These are phyloP conservation scores for Trichoderma virens DNA, from an alignment of 495 filamentous ascomycete species.

Conservation along the genomic window DNA sequence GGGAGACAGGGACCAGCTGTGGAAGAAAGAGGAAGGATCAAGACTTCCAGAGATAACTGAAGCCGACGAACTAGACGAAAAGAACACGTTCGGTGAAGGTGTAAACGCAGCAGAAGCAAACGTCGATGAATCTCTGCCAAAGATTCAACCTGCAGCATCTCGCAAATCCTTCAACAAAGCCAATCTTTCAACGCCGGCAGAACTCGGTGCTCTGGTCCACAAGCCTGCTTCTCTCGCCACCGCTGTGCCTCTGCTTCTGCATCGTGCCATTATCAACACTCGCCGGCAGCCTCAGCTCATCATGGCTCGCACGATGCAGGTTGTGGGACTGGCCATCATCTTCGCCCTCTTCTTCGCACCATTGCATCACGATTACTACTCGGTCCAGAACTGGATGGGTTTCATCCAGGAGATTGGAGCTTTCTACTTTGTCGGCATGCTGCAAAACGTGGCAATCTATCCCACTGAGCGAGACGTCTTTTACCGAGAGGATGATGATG, in stretches of 20 bases:
- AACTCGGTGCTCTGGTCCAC: constrained; percentile 56
- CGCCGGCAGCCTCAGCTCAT: constrained; percentile 56
- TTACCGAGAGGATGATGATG: constrained; percentile 62
- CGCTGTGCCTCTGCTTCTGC: constrained; percentile 56
- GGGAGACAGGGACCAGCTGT: background rate
- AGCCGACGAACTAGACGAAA: background rate
- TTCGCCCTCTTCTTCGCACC: constrained; percentile 66
- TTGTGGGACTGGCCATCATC: constrained; percentile 57
- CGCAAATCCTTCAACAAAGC: constrained; percentile 19
- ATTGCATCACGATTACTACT: constrained; percentile 55
- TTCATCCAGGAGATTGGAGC: constrained; percentile 62
- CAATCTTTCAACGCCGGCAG: constrained; percentile 55
- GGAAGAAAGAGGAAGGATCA: background rate
- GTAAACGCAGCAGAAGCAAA: background rate
- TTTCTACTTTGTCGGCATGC: constrained; percentile 71
- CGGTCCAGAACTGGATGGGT: constrained; percentile 62
- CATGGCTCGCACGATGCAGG: constrained; percentile 58
- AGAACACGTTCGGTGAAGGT: background rate
- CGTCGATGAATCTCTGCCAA: background rate
- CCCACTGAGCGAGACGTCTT: constrained; percentile 61
- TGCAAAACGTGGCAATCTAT: constrained; percentile 69
- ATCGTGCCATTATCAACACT: constrained; percentile 58
- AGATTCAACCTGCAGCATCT: background rate
- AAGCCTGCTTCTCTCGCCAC: constrained; percentile 51
- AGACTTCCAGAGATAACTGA: constrained; percentile 4